Base-by-base conservation (phyloP, 2,329 filamentous ascomycete genomes). In the Arthrobotrys sinensis region DNA sequence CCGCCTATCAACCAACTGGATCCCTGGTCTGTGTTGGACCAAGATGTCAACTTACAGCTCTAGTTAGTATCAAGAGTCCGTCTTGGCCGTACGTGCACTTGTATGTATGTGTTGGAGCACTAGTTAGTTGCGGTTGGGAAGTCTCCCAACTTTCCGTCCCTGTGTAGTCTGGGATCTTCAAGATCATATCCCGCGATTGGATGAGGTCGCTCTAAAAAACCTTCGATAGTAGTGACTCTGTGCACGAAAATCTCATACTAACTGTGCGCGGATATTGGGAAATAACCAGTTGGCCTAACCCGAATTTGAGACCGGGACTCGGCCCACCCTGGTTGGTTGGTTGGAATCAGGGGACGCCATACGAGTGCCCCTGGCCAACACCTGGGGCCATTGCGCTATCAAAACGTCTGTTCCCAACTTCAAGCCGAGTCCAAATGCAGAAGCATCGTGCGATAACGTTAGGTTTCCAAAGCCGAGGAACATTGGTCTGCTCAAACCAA, bases 341-440 rank as follows among this genome's bases (percentile, higher is more conserved):
- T 48, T 38, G 24, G 45, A 46, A 50, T 64, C 57, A 64, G 34
- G 60, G 57, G 60, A 64, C 3, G 40, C 60, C 40, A 64, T 46
- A 45, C 43, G n/a, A 24, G 24, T 28, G 12, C 21, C 34, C 62
- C 45, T 52, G 62, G 62, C 12, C 60, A 19, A 34, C 19, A 43
- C 40, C 65, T 60, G 52, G 55, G 68, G 68, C 68, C 60, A 73
- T 73, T 73, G 69, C 69, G 60, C 69, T 65, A 65, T 73, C 60
- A 57, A 53, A 45, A 32, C 24, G 60, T 36, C 36, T 46, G 24
- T 72, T 64, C 48, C 63, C 43, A 57, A 46, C 24, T 40, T 34
- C n/a, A 73, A 32, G 60, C 19, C 45, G 32, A 64, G 36, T 50
- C 50, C 40, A 38, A 45, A 66, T 32, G 12, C 38, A 69, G 19